Evolutionary conservation across 2,329 filamentous ascomycete species (phyloP).

Genomic region (Pseudogymnoascus sp.): DNA sequence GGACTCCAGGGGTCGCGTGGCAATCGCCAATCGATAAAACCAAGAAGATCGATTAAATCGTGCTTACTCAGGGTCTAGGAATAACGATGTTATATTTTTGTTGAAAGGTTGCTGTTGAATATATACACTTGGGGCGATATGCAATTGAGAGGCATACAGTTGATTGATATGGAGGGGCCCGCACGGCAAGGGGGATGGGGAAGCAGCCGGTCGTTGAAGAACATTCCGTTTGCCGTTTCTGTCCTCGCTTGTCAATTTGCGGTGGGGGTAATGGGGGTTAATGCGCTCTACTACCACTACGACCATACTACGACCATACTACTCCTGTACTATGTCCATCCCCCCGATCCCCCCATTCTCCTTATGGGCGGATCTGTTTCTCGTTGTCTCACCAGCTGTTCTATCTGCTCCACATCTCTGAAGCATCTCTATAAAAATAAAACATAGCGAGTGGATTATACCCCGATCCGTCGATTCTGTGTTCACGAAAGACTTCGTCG

Average conservation of each 20-base stretch:
- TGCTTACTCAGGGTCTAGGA: neutral
- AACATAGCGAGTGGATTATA: neutral
- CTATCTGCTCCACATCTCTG: neutral
- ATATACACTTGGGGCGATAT: neutral
- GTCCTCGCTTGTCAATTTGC: neutral
- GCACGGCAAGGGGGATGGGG: neutral
- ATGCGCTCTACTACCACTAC: neutral
- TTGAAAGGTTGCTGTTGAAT: neutral
- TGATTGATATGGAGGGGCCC: neutral
- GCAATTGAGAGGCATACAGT: neutral
- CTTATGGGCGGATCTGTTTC: neutral
- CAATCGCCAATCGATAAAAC: neutral
- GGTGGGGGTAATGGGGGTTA: neutral
- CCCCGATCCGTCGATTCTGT: neutral
- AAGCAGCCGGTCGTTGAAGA: neutral
- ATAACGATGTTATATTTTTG: neutral
- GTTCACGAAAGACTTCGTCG: neutral
- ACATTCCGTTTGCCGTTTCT: neutral
- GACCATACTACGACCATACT: no score
- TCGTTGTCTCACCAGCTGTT: neutral
- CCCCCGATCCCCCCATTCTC: neutral
- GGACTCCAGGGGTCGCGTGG: neutral
- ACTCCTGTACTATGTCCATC: neutral
- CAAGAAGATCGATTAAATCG: neutral
- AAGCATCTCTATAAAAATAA: neutral